phyloP scores from a whole-genome alignment of 305 asterid species.

The Plantago rigida region DNA sequence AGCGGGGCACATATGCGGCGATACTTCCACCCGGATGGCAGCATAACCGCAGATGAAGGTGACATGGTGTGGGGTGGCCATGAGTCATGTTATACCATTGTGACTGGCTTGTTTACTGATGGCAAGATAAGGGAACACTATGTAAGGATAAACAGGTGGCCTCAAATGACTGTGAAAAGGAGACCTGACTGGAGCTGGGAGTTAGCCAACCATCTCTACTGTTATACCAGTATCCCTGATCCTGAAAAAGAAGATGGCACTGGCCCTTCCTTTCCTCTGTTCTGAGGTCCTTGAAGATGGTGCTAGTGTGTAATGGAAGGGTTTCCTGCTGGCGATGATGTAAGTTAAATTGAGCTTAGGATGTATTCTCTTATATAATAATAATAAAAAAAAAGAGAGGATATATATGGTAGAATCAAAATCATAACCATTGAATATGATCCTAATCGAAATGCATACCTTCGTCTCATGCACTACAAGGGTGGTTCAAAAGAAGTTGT shows the following conservation, averaged over 20 bases:
- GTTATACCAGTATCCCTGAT: slow-evolving; percentile 60
- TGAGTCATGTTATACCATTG: slow-evolving; percentile 58
- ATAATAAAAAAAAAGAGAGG: too few relatives aligned
- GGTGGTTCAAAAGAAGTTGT: too few relatives aligned
- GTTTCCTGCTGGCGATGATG: not conserved
- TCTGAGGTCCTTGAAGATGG: slow-evolving; percentile 1
- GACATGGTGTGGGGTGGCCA: slow-evolving; percentile 89
- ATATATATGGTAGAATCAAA: too few relatives aligned
- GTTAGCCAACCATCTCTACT: slow-evolving; percentile 41
- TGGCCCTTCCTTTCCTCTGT: slow-evolving; percentile 39
- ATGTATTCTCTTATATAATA: too few relatives aligned
- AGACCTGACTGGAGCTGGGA: slow-evolving; percentile 76
- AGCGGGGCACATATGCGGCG: slow-evolving; percentile 46
- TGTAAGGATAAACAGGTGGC: slow-evolving; percentile 78
- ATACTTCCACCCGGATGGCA: slow-evolving; percentile 73
- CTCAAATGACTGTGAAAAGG: slow-evolving; percentile 44
- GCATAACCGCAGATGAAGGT: slow-evolving; percentile 52
- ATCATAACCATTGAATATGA: too few relatives aligned
- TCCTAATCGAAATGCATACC: too few relatives aligned
- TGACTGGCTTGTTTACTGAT: slow-evolving; percentile 48
- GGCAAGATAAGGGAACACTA: slow-evolving; percentile 65
- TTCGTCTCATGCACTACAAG: too few relatives aligned
- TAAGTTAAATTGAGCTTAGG: too few relatives aligned
- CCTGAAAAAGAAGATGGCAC: slow-evolving; percentile 47
- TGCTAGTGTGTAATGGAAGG: too few relatives aligned